These are phyloP conservation scores for Haematococcus sp. DNA, from an alignment of 139 green algal species.

Conservation along the genomic window DNA sequence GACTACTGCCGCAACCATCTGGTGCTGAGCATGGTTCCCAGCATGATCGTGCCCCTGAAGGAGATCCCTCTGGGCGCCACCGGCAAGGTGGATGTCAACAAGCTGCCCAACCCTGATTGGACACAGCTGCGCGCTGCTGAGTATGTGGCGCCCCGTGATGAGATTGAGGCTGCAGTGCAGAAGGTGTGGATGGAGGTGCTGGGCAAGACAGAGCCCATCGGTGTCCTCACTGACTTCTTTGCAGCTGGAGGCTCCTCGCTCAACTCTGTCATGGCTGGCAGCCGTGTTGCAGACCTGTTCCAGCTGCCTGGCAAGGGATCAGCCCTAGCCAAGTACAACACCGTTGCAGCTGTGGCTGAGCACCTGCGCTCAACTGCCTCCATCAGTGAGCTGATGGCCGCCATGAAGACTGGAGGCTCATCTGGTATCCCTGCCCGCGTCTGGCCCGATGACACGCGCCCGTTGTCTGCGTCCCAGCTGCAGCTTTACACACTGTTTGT, in stretches of 20 bases:
- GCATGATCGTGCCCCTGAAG: too few relatives aligned
- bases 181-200: not conserved
- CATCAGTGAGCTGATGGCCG: not conserved
- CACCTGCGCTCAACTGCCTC: conserved; percentile 1
- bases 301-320: not conserved
- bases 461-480: not conserved
- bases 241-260: not conserved
- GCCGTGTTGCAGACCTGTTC: conserved; percentile 1
- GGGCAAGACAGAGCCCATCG: not conserved
- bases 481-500: conserved; percentile 4
- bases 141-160: too few relatives aligned
- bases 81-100: too few relatives aligned
- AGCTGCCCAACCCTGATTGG: too few relatives aligned
- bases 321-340: conserved; percentile 1
- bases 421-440: not conserved
- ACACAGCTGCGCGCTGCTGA: too few relatives aligned
- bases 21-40: too few relatives aligned
- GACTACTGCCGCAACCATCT: too few relatives aligned
- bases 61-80: too few relatives aligned
- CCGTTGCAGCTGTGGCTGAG: not conserved
- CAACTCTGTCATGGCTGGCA: conserved; percentile 3
- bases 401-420: not conserved
- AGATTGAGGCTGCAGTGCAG: not conserved
- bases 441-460: not conserved
- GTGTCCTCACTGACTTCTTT: conserved; percentile 11